phyloP scores from a whole-genome alignment of 1,139 yeast species.

The Arxiozyma heterogenica region DNA sequence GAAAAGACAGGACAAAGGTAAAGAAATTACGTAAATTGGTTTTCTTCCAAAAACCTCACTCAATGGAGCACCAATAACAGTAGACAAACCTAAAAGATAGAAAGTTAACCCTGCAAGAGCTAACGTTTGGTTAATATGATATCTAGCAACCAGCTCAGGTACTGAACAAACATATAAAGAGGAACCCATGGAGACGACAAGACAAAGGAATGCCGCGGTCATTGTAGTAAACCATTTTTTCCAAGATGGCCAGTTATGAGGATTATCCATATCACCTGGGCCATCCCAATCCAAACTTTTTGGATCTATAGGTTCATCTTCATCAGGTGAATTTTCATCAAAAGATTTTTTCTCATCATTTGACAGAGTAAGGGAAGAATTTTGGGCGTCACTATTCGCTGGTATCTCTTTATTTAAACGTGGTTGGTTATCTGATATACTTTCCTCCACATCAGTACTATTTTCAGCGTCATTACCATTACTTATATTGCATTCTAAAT shows the following conservation, averaged over 20 bases:
- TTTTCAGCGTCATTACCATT: background rate
- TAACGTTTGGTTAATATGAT: conserved; percentile 48
- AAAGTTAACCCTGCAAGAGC: conserved; percentile 61
- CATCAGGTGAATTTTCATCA: background rate
- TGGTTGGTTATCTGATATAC: background rate
- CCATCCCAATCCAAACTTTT: conserved; percentile 51
- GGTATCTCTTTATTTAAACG: background rate
- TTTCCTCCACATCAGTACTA: background rate
- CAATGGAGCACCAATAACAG: conserved; percentile 67
- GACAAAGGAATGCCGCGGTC: conserved; percentile 53
- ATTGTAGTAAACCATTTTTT: conserved; percentile 58
- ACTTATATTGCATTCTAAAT: background rate
- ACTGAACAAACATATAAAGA: conserved; percentile 59
- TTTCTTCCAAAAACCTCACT: conserved; percentile 70
- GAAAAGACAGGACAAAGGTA: conserved; percentile 64
- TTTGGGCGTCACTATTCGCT: background rate
- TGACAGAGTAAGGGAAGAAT: background rate
- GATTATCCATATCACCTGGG: conserved; percentile 50
- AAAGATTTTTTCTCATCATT: background rate
- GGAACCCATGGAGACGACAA: conserved; percentile 63
- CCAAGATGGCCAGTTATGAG: conserved; percentile 55
- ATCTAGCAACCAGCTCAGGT: conserved; percentile 39
- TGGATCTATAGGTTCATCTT: conserved; percentile 28
- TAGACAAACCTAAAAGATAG: conserved; percentile 65
- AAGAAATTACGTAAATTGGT: conserved; percentile 47